These are phyloP conservation scores for Colletotrichum liaoningense DNA, from an alignment of 2,329 filamentous ascomycete genomes.

Conservation along the genomic window DNA sequence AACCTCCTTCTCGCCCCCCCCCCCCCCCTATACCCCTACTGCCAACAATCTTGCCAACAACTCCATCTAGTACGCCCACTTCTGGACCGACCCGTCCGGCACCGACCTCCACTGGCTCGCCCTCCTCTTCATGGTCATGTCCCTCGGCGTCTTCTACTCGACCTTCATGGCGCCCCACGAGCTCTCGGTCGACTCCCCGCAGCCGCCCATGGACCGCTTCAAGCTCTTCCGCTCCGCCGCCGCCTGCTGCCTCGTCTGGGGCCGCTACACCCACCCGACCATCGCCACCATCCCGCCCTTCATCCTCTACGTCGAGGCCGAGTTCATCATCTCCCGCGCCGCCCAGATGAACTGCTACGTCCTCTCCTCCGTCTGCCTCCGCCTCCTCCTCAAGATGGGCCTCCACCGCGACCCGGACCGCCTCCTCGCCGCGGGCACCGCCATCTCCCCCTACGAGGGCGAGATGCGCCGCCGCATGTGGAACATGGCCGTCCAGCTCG, in stretches of 20 bases:
- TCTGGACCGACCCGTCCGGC: slow-evolving; percentile 57
- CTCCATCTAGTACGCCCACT: slow-evolving; percentile 56
- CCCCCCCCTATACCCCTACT: too few species aligned
- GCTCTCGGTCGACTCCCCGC: slow-evolving; percentile 52
- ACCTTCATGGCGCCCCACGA: slow-evolving; percentile 57
- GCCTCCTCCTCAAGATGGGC: slow-evolving; percentile 69
- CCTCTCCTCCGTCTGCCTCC: slow-evolving; percentile 60
- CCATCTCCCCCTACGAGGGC: slow-evolving; percentile 62
- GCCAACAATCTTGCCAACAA: too few species aligned
- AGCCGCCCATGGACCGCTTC: slow-evolving; percentile 57
- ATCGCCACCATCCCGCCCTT: slow-evolving; percentile 61
- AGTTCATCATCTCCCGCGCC: slow-evolving; percentile 63
- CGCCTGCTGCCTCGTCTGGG: slow-evolving; percentile 62
- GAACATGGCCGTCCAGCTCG: slow-evolving; percentile 68
- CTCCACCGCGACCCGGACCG: slow-evolving; percentile 67
- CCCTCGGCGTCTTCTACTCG: slow-evolving; percentile 57
- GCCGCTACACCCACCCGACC: slow-evolving; percentile 63
- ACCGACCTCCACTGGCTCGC: slow-evolving; percentile 60
- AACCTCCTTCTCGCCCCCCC: too few species aligned
- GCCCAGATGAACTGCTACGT: slow-evolving; percentile 67
- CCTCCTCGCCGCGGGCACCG: slow-evolving; percentile 58
- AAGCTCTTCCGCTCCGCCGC: slow-evolving; percentile 60
- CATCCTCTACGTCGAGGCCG: slow-evolving; percentile 63
- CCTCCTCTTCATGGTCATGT: slow-evolving; percentile 60
- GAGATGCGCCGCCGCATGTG: slow-evolving; percentile 67